A percentile compares a stretch with the other conserved stretches of the same genome.
Conservation (phyloP, 305 asterid species). For the Nicotiana rustica region DNA sequence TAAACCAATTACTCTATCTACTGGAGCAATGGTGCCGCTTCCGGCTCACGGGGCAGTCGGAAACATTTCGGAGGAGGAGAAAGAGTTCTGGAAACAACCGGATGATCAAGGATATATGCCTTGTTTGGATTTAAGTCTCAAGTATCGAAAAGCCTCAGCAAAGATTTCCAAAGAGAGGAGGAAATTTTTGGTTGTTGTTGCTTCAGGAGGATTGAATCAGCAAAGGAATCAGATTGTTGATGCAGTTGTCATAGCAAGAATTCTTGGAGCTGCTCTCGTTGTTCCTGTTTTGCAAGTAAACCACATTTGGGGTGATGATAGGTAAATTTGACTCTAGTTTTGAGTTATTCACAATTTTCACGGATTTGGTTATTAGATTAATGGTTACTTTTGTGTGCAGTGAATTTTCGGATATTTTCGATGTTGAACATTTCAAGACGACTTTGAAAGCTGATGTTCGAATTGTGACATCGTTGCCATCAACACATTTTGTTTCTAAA, state of each 20-base stretch:
- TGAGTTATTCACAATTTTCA: background rate
- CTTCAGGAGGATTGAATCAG: slow-evolving; percentile 76
- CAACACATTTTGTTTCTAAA: slow-evolving; percentile 63
- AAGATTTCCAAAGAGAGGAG: slow-evolving; percentile 54
- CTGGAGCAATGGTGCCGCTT: slow-evolving; percentile 56
- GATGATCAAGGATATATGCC: slow-evolving; percentile 63
- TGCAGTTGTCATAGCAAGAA: slow-evolving; percentile 67
- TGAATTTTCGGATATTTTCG: slow-evolving; percentile 69
- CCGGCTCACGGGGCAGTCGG: slow-evolving; percentile 48
- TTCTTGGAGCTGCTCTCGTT: slow-evolving; percentile 65
- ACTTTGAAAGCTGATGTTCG: slow-evolving; percentile 62
- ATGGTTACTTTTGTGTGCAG: slow-evolving; percentile 39
- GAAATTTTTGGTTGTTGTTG: slow-evolving; percentile 69
- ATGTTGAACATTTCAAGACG: slow-evolving; percentile 70
- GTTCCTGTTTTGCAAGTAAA: slow-evolving; percentile 71
- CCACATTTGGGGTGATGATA: slow-evolving; percentile 75
- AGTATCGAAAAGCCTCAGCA: slow-evolving; percentile 56
- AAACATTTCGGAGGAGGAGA: slow-evolving; percentile 49
- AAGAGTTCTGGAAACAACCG: slow-evolving; percentile 69
- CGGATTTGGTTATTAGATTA: background rate
- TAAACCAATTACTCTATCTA: background rate
- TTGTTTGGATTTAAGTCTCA: slow-evolving; percentile 62
- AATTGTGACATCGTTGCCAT: slow-evolving; percentile 59
- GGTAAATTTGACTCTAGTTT: slow-evolving; percentile 38
- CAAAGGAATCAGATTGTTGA: slow-evolving; percentile 76